These are phyloP conservation scores for Thielaviopsis musarum DNA, from an alignment of 2,329 filamentous ascomycete species.

Conservation along the genomic window DNA sequence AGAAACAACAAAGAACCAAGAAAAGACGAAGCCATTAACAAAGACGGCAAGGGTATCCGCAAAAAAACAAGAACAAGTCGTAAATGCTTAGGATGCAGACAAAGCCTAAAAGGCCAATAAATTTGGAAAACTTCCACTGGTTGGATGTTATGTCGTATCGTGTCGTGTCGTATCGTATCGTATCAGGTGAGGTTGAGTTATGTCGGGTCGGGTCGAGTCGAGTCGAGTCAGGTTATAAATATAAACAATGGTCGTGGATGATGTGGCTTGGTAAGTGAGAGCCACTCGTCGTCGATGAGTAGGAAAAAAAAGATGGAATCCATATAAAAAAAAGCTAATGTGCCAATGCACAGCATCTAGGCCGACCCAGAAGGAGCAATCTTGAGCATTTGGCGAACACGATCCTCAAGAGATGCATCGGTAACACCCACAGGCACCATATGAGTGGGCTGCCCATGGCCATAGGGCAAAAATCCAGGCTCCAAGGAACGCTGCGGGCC, in stretches of 20 bases:
- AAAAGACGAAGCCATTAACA: background rate
- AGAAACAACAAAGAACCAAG: too few species aligned
- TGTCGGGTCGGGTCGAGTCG: background rate
- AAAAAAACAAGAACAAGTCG: background rate
- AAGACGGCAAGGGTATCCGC: background rate
- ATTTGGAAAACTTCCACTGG: background rate
- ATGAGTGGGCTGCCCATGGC: background rate
- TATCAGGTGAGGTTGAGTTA: background rate
- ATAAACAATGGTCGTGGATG: background rate
- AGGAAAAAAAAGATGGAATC: slow-evolving; percentile 2
- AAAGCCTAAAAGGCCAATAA: background rate
- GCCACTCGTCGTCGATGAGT: background rate
- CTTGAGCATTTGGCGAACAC: slow-evolving; percentile 9
- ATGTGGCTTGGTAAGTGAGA: background rate
- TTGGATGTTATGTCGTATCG: background rate
- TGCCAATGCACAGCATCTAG: background rate
- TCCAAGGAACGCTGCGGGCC: background rate
- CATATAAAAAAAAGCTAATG: background rate
- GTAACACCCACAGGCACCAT: background rate
- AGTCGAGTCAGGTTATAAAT: background rate
- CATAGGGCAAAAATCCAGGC: slow-evolving; percentile 4
- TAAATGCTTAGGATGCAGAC: background rate
- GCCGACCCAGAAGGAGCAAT: slow-evolving; percentile 4
- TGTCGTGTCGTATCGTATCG: background rate
- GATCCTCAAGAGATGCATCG: slow-evolving; percentile 6